Conservation (phyloP, 1,284 basidiomycete species). For the Tetrapyrgos nigripes region DNA sequence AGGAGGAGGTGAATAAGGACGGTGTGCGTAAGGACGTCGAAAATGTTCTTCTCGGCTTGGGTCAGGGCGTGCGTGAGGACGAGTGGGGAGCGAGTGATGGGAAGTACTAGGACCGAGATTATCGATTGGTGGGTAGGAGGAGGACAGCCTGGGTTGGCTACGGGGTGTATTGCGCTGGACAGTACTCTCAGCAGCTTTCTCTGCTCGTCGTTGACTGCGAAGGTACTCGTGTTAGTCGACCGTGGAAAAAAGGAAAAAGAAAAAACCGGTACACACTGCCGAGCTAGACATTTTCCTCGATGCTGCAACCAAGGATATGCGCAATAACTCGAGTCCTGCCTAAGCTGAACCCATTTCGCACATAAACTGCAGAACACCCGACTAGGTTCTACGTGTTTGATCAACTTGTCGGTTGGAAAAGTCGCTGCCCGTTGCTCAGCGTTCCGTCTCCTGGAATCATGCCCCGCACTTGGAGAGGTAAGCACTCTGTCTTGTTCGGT, state of each 20-base stretch:
- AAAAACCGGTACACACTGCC: slow-evolving; percentile 58
- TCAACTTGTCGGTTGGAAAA: slow-evolving; percentile 64
- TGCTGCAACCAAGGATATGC: slow-evolving; percentile 81
- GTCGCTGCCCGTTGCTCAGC: slow-evolving; percentile 77
- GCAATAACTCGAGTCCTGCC: slow-evolving; percentile 76
- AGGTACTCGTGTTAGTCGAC: neutral
- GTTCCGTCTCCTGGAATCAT: slow-evolving; percentile 72
- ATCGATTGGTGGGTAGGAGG: neutral
- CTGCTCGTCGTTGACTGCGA: slow-evolving; percentile 54
- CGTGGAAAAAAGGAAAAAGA: slow-evolving; percentile 17
- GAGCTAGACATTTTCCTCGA: slow-evolving; percentile 70
- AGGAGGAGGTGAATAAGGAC: neutral
- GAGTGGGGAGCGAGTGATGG: neutral
- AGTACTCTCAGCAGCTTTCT: slow-evolving; percentile 51
- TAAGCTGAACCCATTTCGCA: slow-evolving; percentile 78
- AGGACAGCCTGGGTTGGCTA: neutral
- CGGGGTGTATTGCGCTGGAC: slow-evolving; percentile 18
- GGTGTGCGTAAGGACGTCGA: neutral
- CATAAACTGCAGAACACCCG: slow-evolving; percentile 77
- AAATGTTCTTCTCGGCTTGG: too few relatives aligned
- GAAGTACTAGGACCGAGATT: neutral
- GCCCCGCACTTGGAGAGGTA: slow-evolving; percentile 52
- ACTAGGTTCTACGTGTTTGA: slow-evolving; percentile 74
- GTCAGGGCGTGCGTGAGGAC: neutral
- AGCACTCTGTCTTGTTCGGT: slow-evolving; percentile 3